Base-by-base conservation (phyloP, 192 early-diverging fungal genomes). In the Backusella morwellensis region DNA sequence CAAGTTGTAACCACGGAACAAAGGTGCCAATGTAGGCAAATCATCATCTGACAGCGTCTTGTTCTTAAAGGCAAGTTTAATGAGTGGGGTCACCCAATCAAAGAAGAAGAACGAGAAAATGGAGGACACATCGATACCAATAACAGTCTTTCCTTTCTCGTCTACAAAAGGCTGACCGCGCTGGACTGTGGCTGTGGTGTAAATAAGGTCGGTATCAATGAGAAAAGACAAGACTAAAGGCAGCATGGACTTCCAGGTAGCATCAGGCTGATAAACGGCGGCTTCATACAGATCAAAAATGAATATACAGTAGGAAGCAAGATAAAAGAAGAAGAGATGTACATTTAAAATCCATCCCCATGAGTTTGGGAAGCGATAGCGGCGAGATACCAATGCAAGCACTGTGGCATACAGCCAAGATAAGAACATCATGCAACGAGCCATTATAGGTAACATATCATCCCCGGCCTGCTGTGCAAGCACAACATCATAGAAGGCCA, bases 91-190 rank as follows among this genome's bases (percentile, higher is more conserved):
- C 34, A 85, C 77, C 84, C 84, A 88, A 0, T 70, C 36, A 42
- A 83, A 88, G 70, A 74, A 82, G 19, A 86, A 59, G 67, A 76
- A 80, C 1, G 77, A 78, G 26, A 77, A 67, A 29, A 86, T 83
- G 15, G 85, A 86, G 3, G 77, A 26, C 6, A 70, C 74, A 68
- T 66, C 21, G 12, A 67, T 6, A 12, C 40, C 19, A 36, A 69
- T 38, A 7, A 82, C 76, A 12, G 29, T 23, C 9, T 56, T 29
- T 26, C 54, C 47, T 0, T 78, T 35, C 9, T 75, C 59, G 56
- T 82, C 80, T 4, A 82, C 35, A 26, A 32, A 70, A 2, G 76
- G 74, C 5, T 73, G 63, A 3, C 80, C 77, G 7, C 44, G 35
- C 2, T 67, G 38, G 8, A 40, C 38, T 3, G 77, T 82, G 2